Base-by-base conservation (phyloP, 371 early-diverging fungal genomes). In the Actinomortierella wolfii region DNA sequence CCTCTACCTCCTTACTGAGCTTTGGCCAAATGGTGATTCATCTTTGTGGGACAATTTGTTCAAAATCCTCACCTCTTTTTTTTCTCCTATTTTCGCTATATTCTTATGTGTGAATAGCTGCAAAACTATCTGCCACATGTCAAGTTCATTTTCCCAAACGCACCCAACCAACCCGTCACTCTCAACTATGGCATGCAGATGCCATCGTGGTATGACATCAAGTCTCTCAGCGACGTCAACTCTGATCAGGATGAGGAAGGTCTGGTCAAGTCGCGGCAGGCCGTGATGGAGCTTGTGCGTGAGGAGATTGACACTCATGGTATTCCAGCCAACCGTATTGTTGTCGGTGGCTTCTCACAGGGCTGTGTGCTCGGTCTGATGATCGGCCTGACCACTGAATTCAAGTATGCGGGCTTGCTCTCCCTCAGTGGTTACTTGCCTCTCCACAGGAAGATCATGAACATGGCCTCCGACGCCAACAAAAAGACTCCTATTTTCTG, bases 301-400 rank as follows among this genome's bases (percentile, higher is more conserved):
- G 73, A 84, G 13, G 97, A 98, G 76, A 80, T 95, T 9, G 90
- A 90, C 43, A 65, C 61, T 29, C 47, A 77, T 1, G 93, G 94
- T 17, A 94, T 95, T 55, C 87, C 94, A 0, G 78, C 93, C 17
- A 81, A 90, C 47, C 82, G 96, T 17, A 97, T 98, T 51, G 87
- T 96, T 29, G 58, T 98, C 21, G 97, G 96, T 45, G 98, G 98
- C 0, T 98, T 98, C 79, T 95, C 95, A 24, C 98, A 98, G 82
- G 97, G 88, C 0, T 82, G 87, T 53, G 96, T 88, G n/a, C 79
- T 94, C 79, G 68, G 94, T 18, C 76, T 95, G 56, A 64, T 92
- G 64, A 79, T 85, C n/a, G 89, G 85, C 5, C 76, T 96, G 62
- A 89, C 91, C 18, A 82, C 89, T 7, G 91, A 90, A 50, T 78